Evolutionary conservation across 2,329 filamentous ascomycete species (phyloP).

Genomic region (Neonectria sp.): DNA sequence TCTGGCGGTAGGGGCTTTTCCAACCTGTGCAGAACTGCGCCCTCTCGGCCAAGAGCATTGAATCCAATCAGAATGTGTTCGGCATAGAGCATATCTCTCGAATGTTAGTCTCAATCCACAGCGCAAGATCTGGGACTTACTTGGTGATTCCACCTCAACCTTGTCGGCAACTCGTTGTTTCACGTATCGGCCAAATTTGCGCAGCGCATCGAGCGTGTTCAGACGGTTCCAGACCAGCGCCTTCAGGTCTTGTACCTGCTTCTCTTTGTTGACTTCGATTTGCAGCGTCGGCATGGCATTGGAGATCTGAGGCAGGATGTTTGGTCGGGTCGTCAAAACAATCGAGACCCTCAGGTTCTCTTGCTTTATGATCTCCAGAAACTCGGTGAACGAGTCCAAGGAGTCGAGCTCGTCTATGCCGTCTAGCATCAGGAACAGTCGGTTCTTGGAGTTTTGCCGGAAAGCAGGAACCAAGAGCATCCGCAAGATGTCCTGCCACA

Average conservation of each 20-base stretch:
- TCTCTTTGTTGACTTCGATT: constrained; percentile 46
- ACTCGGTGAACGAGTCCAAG: constrained; percentile 33
- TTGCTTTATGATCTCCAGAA: constrained; percentile 44
- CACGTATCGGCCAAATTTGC: constrained; percentile 48
- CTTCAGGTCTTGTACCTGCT: constrained; percentile 49
- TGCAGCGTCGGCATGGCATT: constrained; percentile 19
- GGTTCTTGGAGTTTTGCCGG: constrained; percentile 34
- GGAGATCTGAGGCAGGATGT: constrained; percentile 20
- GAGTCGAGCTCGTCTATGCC: constrained; percentile 51
- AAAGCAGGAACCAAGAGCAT: constrained; percentile 47
- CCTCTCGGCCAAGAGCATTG: constrained; percentile 51
- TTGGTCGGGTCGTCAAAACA: constrained; percentile 45
- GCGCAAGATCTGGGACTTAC: constrained; percentile 38
- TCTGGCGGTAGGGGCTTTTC: constrained; percentile 42
- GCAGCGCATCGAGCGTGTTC: constrained; percentile 42
- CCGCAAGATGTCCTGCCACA: constrained; percentile 39
- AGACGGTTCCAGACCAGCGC: constrained; percentile 47
- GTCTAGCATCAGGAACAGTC: constrained; percentile 50
- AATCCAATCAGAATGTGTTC: constrained; percentile 53
- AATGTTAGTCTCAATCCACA: not conserved
- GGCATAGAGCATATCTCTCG: constrained; percentile 53
- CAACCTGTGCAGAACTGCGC: constrained; percentile 50
- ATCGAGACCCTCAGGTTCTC: constrained; percentile 45
- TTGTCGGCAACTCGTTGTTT: constrained; percentile 50
- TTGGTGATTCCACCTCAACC: constrained; percentile 49